Conservation (phyloP, 2,329 filamentous ascomycete species). For the Cryphonectria nitschkei region DNA sequence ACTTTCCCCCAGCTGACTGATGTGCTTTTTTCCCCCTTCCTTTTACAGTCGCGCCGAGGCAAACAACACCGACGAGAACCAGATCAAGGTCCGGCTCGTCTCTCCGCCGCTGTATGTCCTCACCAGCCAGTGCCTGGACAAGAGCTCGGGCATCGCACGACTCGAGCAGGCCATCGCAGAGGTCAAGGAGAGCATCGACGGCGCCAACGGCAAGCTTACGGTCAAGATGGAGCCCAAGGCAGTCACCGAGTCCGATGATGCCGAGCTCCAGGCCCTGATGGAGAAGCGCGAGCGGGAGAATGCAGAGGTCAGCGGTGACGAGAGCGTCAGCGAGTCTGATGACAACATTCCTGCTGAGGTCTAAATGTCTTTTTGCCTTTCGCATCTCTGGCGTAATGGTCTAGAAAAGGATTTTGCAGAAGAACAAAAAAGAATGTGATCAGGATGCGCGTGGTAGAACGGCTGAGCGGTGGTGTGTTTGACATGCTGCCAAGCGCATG, state of each 20-base stretch:
- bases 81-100: conserved; percentile 98
- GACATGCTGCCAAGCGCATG: neutral
- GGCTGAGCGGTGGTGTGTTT: neutral
- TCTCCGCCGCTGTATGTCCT: conserved; percentile 96
- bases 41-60: conserved; percentile 70
- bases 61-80: conserved; percentile 86
- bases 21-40: no score
- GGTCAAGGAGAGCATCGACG: conserved; percentile 79
- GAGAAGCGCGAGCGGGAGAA: conserved; percentile 99
- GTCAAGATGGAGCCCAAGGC: conserved; percentile 99
- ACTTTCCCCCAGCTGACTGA: neutral
- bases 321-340: conserved; percentile 93
- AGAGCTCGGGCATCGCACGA: conserved; percentile 79
- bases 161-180: conserved; percentile 89
- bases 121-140: conserved; percentile 94
- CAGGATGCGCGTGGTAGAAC: neutral
- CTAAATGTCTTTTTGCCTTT: conserved; percentile 12
- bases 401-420: conserved; percentile 11
- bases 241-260: conserved; percentile 97
- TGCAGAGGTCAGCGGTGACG: conserved; percentile 95
- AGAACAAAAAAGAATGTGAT: conserved; percentile 11
- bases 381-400: conserved; percentile 28
- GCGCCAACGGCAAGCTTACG: conserved; percentile 75
- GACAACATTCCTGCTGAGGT: conserved; percentile 65
- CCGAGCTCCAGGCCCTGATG: conserved; percentile 96